Percentiles rank a stretch among this genome's conserved stretches.
Conservation (phyloP, 129 eudicot species). For the Deinandra increscens region DNA sequence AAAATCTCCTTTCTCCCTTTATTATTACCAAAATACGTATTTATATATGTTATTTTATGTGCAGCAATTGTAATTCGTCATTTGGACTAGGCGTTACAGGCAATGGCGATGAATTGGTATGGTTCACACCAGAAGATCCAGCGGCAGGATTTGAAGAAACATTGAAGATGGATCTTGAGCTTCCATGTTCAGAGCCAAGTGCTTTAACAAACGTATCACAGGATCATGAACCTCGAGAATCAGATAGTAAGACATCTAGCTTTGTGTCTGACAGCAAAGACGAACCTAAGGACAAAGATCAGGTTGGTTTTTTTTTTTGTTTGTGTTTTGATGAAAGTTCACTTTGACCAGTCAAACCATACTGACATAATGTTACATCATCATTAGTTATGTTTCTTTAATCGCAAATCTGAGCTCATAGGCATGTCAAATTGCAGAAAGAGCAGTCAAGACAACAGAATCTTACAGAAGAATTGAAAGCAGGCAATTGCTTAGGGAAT, state of each 20-base stretch:
- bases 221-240: conserved; percentile 29
- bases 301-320: conserved; percentile 38
- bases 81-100: conserved; percentile 60
- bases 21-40: not conserved
- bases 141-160: conserved; percentile 55
- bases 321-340: not conserved
- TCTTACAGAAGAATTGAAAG: conserved; percentile 42
- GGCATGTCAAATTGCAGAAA: conserved; percentile 25
- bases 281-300: conserved; percentile 26
- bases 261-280: conserved; percentile 32
- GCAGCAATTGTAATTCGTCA: conserved; percentile 89
- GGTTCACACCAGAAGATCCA: conserved; percentile 71
- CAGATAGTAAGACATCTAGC: conserved; percentile 31
- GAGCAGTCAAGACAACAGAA: conserved; percentile 43
- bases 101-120: conserved; percentile 62
- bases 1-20: not conserved
- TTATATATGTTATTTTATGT: conserved; percentile 8
- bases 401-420: not conserved
- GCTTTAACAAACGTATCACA: conserved; percentile 34
- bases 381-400: not conserved
- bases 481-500: conserved; percentile 27
- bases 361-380: conserved; percentile 2
- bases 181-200: conserved; percentile 46
- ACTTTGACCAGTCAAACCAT: conserved; percentile 15
- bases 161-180: conserved; percentile 43